Evolutionary conservation across 352 stramenopile genomes (phyloP).

Genomic region (Halophytophthora batemanensis): DNA sequence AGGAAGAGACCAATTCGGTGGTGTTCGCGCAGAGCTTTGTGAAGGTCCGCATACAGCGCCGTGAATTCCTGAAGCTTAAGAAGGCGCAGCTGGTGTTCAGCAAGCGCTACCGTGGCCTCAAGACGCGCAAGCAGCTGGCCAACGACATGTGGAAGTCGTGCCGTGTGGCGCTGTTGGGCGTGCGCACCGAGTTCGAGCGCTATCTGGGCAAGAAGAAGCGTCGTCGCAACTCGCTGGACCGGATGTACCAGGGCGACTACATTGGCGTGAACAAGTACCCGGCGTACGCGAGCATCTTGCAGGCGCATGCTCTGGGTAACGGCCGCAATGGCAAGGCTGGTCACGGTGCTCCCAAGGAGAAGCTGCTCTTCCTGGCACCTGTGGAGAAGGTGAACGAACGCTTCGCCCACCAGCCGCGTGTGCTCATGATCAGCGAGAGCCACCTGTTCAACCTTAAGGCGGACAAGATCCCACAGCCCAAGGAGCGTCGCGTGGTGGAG

Average conservation of each 20-base stretch:
- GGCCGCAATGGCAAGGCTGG: slow-evolving; percentile 22
- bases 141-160: slow-evolving; percentile 65
- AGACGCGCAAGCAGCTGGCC: slow-evolving; percentile 70
- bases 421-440: slow-evolving; percentile 73
- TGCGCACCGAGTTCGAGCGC: slow-evolving; percentile 82
- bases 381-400: slow-evolving; percentile 85
- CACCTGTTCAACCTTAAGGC: slow-evolving; percentile 85
- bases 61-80: slow-evolving; percentile 55
- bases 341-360: slow-evolving; percentile 31
- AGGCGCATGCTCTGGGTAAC: slow-evolving; percentile 44
- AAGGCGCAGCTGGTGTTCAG: slow-evolving; percentile 69
- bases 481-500: slow-evolving; percentile 73
- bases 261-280: slow-evolving; percentile 72
- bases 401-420: slow-evolving; percentile 72
- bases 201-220: slow-evolving; percentile 86
- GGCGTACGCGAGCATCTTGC: slow-evolving; percentile 60
- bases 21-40: slow-evolving; percentile 79
- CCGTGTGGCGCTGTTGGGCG: slow-evolving; percentile 68
- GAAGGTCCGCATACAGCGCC: slow-evolving; percentile 44
- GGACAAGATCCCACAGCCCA: slow-evolving; percentile 80
- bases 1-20: slow-evolving; percentile 65
- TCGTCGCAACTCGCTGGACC: slow-evolving; percentile 74
- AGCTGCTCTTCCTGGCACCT: slow-evolving; percentile 65
- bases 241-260: slow-evolving; percentile 74
- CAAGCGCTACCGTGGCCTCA: slow-evolving; percentile 72